A percentile compares a stretch with the other conserved stretches of the same genome.
These are phyloP conservation scores for Marasmius tenuissimus DNA, from an alignment of 1,284 basidiomycete genomes.

Conservation along the genomic window DNA sequence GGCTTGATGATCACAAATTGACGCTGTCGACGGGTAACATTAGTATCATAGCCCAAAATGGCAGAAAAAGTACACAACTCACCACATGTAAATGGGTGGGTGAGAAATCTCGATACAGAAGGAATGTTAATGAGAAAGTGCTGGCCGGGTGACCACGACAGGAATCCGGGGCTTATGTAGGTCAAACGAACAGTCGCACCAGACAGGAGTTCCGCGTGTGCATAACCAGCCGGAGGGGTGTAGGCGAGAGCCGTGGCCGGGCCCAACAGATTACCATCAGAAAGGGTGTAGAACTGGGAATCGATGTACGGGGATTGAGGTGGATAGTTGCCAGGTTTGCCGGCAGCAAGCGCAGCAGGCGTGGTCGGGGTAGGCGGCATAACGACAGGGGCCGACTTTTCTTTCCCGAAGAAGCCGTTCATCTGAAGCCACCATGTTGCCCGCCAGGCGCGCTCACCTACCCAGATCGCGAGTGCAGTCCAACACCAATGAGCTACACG, in stretches of 20 bases:
- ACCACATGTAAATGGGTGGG: constrained; percentile 82
- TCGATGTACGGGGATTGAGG: constrained; percentile 14
- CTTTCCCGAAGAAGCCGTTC: constrained; percentile 50
- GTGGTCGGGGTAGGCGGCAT: constrained; percentile 1
- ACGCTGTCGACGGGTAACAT: constrained; percentile 26
- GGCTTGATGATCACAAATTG: constrained; percentile 59
- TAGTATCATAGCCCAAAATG: background rate
- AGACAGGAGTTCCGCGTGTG: constrained; percentile 76
- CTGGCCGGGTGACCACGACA: constrained; percentile 79
- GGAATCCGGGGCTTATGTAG: constrained; percentile 57
- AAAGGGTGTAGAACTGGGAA: constrained; percentile 6
- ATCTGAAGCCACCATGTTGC: constrained; percentile 60
- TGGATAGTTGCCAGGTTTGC: constrained; percentile 7
- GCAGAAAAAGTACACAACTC: background rate
- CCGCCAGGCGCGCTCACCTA: constrained; percentile 63
- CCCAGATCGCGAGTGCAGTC: constrained; percentile 65
- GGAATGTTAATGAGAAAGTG: constrained; percentile 79
- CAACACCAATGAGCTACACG: constrained; percentile 72
- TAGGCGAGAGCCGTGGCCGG: constrained; percentile 28
- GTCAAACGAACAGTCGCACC: constrained; percentile 79
- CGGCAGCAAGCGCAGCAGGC: background rate
- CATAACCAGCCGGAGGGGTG: constrained; percentile 65
- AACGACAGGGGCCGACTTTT: constrained; percentile 16
- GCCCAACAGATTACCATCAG: constrained; percentile 10
- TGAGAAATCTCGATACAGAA: constrained; percentile 63